Conservation (phyloP, 208 protist genomes). For the Acanthamoeba royreba region DNA sequence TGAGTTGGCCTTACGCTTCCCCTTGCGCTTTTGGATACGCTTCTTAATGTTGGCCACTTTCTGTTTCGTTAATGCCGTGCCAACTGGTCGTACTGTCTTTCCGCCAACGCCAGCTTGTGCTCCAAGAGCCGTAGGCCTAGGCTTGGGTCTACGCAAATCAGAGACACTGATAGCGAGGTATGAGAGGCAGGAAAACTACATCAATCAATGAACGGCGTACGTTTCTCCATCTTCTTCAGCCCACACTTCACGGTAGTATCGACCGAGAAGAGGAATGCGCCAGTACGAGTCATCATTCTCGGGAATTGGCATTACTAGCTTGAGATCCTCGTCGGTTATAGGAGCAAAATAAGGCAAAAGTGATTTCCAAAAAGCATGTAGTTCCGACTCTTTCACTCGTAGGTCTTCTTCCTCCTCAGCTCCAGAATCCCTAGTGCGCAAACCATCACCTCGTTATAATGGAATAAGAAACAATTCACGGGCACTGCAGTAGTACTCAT, state of each 20-base stretch:
- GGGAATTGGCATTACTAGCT: background rate
- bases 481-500: background rate
- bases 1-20: background rate
- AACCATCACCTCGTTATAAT: background rate
- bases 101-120: background rate
- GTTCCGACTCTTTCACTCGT: background rate
- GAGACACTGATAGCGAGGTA: background rate
- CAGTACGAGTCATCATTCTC: background rate
- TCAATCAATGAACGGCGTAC: background rate
- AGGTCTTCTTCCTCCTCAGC: background rate
- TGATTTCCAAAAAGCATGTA: background rate
- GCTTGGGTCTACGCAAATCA: background rate
- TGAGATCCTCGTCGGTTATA: background rate
- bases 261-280: background rate
- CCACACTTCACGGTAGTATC: background rate
- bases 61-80: background rate
- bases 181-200: background rate
- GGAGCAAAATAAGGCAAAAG: constrained; percentile 24
- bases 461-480: too few relatives aligned
- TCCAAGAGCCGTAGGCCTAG: background rate
- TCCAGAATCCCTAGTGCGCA: background rate
- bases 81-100: too few relatives aligned
- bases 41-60: constrained; percentile 15
- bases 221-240: background rate
- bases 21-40: background rate